These are phyloP conservation scores for Paradendryphiella salina DNA, from an alignment of 2,329 filamentous ascomycete species.

Conservation along the genomic window DNA sequence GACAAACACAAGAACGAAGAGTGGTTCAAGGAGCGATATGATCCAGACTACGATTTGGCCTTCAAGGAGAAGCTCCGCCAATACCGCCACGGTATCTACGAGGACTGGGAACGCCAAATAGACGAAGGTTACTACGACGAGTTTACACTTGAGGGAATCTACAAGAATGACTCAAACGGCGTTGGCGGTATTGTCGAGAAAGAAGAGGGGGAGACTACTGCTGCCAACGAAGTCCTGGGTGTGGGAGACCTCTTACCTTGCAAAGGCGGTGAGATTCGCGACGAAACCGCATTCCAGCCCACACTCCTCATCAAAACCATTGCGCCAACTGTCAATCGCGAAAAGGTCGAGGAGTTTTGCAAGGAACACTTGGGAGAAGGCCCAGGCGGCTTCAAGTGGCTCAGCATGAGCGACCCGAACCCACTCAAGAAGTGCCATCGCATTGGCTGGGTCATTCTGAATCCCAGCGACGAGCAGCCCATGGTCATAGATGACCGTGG, in stretches of 20 bases:
- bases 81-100: slow-evolving; percentile 76
- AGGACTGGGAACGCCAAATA: slow-evolving; percentile 86
- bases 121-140: slow-evolving; percentile 87
- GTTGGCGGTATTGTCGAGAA: slow-evolving; percentile 85
- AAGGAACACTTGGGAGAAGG: slow-evolving; percentile 91
- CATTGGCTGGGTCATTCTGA: slow-evolving; percentile 97
- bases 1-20: slow-evolving; percentile 91
- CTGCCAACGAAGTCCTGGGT: slow-evolving; percentile 87
- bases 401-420: slow-evolving; percentile 95
- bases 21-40: slow-evolving; percentile 96
- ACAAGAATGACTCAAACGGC: slow-evolving; percentile 89
- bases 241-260: slow-evolving; percentile 88
- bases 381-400: slow-evolving; percentile 90
- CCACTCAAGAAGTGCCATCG: slow-evolving; percentile 95
- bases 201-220: slow-evolving; percentile 91
- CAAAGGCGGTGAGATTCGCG: slow-evolving; percentile 80
- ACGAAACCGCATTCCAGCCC: slow-evolving; percentile 85
- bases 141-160: slow-evolving; percentile 90
- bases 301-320: slow-evolving; percentile 98
- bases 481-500: slow-evolving; percentile 66
- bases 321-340: slow-evolving; percentile 89
- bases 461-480: slow-evolving; percentile 71
- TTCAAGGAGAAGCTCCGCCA: slow-evolving; percentile 77
- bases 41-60: slow-evolving; percentile 75
- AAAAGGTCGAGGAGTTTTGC: slow-evolving; percentile 91